Percentiles rank a stretch among this genome's conserved stretches.
Conservation (phyloP, 305 asterid genomes). For the Ajuga reptans region DNA sequence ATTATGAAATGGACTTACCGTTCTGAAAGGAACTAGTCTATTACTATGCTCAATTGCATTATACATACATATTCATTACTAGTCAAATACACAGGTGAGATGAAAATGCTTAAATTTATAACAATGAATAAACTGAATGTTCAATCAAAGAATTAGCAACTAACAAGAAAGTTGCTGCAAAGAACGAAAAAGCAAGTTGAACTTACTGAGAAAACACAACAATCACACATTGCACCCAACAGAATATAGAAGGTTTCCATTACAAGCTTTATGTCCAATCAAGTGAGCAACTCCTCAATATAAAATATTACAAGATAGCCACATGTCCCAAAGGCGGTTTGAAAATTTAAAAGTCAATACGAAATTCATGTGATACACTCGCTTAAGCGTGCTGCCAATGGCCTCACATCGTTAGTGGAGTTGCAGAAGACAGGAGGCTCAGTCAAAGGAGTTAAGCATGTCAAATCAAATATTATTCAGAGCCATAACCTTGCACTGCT, state of each 20-base stretch:
- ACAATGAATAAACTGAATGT: neutral
- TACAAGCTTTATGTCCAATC: constrained; percentile 21
- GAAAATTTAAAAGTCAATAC: neutral
- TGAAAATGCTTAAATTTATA: neutral
- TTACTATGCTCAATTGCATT: neutral
- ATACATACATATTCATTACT: neutral
- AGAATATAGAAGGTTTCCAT: constrained; percentile 15
- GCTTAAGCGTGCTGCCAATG: neutral
- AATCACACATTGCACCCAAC: constrained; percentile 20
- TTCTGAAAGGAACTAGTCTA: neutral
- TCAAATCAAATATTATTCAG: constrained; percentile 42
- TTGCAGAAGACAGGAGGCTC: constrained; percentile 10
- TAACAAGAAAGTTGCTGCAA: neutral
- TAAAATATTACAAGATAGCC: constrained; percentile 24
- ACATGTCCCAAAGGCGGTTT: constrained; percentile 5
- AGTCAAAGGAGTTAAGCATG: constrained; percentile 2
- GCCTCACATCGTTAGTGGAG: neutral
- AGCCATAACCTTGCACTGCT: constrained; percentile 95
- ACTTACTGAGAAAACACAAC: neutral
- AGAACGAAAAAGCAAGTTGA: constrained; percentile 1
- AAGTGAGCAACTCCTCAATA: constrained; percentile 3
- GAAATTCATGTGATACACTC: neutral
- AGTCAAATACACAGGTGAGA: neutral
- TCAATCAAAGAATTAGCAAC: neutral
- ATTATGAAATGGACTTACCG: neutral